Evolutionary conservation across 2,329 filamentous ascomycete genomes (phyloP), one percentile per base, ranked within the genome.

Genomic region (Escovopsis weberi): DNA sequence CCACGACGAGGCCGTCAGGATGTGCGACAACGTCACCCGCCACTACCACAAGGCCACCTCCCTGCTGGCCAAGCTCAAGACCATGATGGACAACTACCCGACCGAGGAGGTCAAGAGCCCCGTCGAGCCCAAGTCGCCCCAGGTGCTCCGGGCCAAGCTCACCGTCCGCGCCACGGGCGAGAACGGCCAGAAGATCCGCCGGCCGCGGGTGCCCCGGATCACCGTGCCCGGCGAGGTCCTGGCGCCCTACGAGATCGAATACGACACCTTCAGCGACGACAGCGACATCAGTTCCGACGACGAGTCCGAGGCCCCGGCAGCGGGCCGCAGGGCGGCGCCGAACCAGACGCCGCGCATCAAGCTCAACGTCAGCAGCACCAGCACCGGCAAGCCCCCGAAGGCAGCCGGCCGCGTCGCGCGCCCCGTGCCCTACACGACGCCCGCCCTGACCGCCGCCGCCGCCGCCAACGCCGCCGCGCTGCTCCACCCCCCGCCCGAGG

Each of bases 221-320:
- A 80, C 75, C 2, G 75, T 81, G 10, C 77, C 77, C 1, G 77
- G 77, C 37, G 76, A 81, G 54, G 77, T 81, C 8, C 63, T 80
- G 38, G 75, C 77, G 2, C 77, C 77, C 0, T 80, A 79, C 51
- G 77, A 81, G 43, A 59, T 80, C 23, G 74, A 78, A 45, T 78
- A 77, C 54, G 74, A 78, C 41, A 65, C 68, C 1, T 75, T 69
- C 45, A 72, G 63, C 38, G 72, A 70, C 19, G 67, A 68, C 12
- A 71, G 65, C 49, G 72, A 74, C 18, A 66, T 68, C 34, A 72
- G 68, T 54, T 71, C 68, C 2, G 69, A 70, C 19, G 67, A 70
- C 8, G 69, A 73, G 28, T 61, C 65, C 5, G 64, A 69, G 15
- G 55, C 60, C 23, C 59, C 63, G 2, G 58, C 60, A 3, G 54